Evolutionary conservation across 2,329 filamentous ascomycete genomes (phyloP), one percentile per base, ranked within the genome.

Genomic region (Daldinia sp.): DNA sequence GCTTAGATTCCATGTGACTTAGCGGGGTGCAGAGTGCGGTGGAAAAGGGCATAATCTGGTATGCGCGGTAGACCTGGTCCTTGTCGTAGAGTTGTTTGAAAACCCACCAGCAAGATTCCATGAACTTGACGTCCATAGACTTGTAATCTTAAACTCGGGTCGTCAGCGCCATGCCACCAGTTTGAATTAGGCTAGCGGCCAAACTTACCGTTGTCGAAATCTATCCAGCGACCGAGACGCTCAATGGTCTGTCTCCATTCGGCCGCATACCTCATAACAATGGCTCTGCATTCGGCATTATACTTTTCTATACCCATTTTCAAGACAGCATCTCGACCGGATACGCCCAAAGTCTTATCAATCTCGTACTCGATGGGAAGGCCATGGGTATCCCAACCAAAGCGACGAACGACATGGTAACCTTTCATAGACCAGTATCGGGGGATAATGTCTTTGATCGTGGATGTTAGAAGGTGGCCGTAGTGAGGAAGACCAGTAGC

Each of bases 401-500:
- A 98, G 66, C 94, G 88, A 72, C 95, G 89, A 83, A 96, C 93
- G 59, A 98, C 94, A 83, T 97, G 92, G 78, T 90, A 93, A 15
- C 95, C 95, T 79, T 97, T 97, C 94, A 97, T 97, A 58, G 94
- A 94, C 93, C 94, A 98, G 81, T 98, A 98, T 74, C 95, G 87
- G 7, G 95, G 94, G 73, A 98, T 97, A 68, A 97, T 96, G 80
- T 98, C 95, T 82, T 98, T 98, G 83, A 98, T 97, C 56, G 94
- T 98, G 20, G 93, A 97, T 41, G 95, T 92, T 73, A 97, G 86
- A 60, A 97, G 83, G 81, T 97, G 93, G 69, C 87, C 87, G 68
- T 90, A 91, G 74, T 91, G 89, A 68, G 87, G 87, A 18, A 89
- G 79, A 65, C 87, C 91, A 73, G 91, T 97, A 78, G 90, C 90